Evolutionary conservation across 768 basidiomycete genomes (phyloP), one percentile per base, ranked within the genome.

Genomic region (Fibroporia radiculosa): DNA sequence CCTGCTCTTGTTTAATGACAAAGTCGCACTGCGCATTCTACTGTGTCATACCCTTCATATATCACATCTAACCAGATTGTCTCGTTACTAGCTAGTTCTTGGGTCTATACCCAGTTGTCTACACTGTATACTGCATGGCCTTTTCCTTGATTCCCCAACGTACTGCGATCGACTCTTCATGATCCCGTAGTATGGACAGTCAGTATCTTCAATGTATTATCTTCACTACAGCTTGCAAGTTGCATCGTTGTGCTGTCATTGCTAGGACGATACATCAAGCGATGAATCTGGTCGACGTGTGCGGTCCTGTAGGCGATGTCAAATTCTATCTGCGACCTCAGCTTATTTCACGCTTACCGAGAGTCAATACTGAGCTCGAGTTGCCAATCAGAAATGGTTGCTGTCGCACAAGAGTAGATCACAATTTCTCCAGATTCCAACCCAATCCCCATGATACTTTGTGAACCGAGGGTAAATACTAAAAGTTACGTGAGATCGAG

Each of bases 141-240:
- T 50, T 53, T 63, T 58, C 48, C 48, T 37, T 35, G 40, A 14
- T 42, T 45, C 44, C 48, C 41, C 40, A 47, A 51, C 48, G 42
- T 52, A 39, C 32, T 47, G 31, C 29, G 39, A 28, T 31, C 38
- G 66, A 56, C 66, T 66, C 66, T 68, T 67, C 71, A 70, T 53
- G 70, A 62, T 62, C 63, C 67, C 67, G 65, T 62, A 57, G 69
- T 55, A 51, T 72, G 76, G 67, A 89, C 68, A 58, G 70, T 70
- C 63, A 80, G 67, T 68, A 95, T 72, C 64, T 80, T 84, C 65
- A 93, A 69, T 71, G 85, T 86, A 70, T 88, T 82, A 73, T 97
- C 93, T 69, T 95, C 91, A 63, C 89, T 88, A 57, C 90, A 90
- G 47, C 82, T 90, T 26, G 90, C 93, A 42, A 97, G 73, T 48